Conservation (phyloP, 2,329 filamentous ascomycete species). For the Botrytis aclada region DNA sequence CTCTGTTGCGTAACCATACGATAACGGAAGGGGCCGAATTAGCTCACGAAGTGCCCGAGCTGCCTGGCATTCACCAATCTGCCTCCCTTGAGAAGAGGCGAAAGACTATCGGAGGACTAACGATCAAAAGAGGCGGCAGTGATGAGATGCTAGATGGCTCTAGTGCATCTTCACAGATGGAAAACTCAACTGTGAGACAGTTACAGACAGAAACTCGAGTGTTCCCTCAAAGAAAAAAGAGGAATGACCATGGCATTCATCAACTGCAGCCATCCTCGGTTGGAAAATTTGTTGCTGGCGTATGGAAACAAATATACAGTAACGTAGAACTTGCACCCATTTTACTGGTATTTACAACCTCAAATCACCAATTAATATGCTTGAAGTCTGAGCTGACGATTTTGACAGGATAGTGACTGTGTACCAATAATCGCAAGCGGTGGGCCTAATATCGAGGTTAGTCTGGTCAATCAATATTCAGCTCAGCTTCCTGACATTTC, state of each 20-base stretch:
- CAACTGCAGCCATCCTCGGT: not conserved
- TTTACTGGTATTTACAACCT: not conserved
- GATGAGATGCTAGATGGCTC: not conserved
- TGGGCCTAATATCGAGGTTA: not conserved
- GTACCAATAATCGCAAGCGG: not conserved
- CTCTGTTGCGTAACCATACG: not conserved
- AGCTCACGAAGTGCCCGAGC: not conserved
- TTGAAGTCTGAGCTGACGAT: not conserved
- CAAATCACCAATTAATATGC: not conserved
- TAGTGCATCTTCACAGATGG: not conserved
- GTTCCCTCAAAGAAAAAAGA: not conserved
- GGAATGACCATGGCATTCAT: not conserved
- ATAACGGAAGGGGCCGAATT: not conserved
- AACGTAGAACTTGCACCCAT: not conserved
- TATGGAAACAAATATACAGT: not conserved
- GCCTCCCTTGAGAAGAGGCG: not conserved
- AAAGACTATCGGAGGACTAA: not conserved
- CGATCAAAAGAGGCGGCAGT: not conserved
- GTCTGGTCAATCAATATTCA: not conserved
- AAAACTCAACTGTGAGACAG: not conserved
- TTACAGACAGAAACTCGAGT: not conserved
- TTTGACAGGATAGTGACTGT: not conserved
- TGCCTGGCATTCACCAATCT: not conserved
- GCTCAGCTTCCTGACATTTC: not conserved
- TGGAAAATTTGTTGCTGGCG: not conserved